Evolutionary conservation across 768 basidiomycete genomes (phyloP).

Genomic region (Agaricus subrufescens): DNA sequence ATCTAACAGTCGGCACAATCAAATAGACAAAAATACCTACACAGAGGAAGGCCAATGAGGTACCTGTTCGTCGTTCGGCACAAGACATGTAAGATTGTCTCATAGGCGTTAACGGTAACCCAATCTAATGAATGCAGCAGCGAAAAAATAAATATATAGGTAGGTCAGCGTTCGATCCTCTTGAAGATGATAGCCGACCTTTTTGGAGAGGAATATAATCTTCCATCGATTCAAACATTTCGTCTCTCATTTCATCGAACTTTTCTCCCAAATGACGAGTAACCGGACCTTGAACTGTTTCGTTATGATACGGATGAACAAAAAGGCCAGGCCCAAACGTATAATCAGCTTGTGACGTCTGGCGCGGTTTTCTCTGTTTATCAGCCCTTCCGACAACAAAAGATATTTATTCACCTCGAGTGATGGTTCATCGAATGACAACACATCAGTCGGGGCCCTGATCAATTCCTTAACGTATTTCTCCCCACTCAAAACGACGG

Average conservation of each 20-base stretch:
- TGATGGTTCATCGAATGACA: constrained; percentile 15
- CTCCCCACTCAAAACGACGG: constrained; percentile 23
- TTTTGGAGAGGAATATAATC: constrained; percentile 9
- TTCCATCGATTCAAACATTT: constrained; percentile 5
- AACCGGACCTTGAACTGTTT: constrained; percentile 3
- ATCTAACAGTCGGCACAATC: background rate
- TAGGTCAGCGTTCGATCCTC: constrained; percentile 29
- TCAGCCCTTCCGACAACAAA: background rate
- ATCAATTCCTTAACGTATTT: constrained; percentile 27
- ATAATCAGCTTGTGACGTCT: constrained; percentile 24
- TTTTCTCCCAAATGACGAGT: constrained; percentile 2
- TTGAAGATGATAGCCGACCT: constrained; percentile 30
- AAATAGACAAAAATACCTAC: constrained; percentile 20
- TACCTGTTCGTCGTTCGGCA: constrained; percentile 34
- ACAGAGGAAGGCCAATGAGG: constrained; percentile 42
- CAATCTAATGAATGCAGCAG: constrained; percentile 25
- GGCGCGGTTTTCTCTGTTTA: background rate
- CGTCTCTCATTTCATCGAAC: constrained; percentile 10
- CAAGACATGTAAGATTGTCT: constrained; percentile 28
- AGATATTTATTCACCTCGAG: background rate
- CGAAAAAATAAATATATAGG: background rate
- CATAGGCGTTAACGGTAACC: constrained; percentile 20
- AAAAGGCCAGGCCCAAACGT: constrained; percentile 18
- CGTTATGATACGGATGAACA: constrained; percentile 1
- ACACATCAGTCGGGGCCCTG: constrained; percentile 22